phyloP scores from a whole-genome alignment of 768 basidiomycete species.

The Clathrus columnatus region DNA sequence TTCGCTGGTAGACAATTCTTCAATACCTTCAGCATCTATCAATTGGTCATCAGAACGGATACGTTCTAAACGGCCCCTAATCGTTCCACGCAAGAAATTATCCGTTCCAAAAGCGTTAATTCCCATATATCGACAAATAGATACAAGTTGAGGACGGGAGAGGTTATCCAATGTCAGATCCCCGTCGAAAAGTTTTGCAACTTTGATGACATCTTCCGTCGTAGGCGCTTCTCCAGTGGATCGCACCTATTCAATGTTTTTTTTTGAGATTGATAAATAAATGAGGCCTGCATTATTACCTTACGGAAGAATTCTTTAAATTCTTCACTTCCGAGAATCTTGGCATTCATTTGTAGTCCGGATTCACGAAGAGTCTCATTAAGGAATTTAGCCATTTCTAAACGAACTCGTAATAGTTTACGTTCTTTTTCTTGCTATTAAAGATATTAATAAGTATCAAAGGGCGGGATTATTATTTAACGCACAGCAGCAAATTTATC shows the following conservation, averaged over 20 bases:
- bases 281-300: constrained; percentile 30
- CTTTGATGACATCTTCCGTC: constrained; percentile 79
- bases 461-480: constrained; percentile 8
- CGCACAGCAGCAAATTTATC: constrained; percentile 89
- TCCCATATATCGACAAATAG: constrained; percentile 96
- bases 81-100: constrained; percentile 90
- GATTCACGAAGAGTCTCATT: constrained; percentile 96
- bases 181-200: constrained; percentile 95
- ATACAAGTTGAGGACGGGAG: constrained; percentile 94
- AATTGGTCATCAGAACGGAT: constrained; percentile 90
- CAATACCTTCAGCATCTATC: constrained; percentile 83
- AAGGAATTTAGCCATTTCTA: constrained; percentile 99
- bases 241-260: constrained; percentile 49
- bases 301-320: constrained; percentile 99
- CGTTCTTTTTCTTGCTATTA: constrained; percentile 93
- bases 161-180: constrained; percentile 97
- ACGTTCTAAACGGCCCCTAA: constrained; percentile 72
- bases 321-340: constrained; percentile 88
- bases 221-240: constrained; percentile 94
- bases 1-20: constrained; percentile 84
- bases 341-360: constrained; percentile 83
- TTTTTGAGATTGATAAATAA: neutral
- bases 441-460: neutral
- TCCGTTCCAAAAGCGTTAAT: constrained; percentile 98
- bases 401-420: constrained; percentile 85